These are phyloP conservation scores for Blastobotrys malaysiensis DNA, from an alignment of 1,139 yeast genomes.

Conservation along the genomic window DNA sequence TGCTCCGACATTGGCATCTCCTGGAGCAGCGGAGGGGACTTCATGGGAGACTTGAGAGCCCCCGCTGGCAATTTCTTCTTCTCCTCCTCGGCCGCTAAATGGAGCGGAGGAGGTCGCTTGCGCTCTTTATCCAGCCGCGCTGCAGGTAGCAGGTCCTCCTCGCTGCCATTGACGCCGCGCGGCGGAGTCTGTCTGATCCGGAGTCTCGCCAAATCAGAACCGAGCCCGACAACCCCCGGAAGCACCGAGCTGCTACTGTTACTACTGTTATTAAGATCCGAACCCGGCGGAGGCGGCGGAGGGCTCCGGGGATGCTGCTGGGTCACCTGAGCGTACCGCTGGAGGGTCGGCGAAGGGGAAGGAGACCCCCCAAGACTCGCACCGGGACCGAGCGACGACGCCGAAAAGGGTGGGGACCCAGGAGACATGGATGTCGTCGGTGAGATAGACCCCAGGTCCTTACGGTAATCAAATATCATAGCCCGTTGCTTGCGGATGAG, in stretches of 20 bases:
- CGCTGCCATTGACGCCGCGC: background rate
- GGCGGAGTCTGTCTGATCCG: background rate
- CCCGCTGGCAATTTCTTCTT: too few relatives aligned
- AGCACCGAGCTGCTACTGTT: background rate
- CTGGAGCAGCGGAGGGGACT: background rate
- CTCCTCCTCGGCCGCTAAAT: background rate
- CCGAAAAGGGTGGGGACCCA: background rate
- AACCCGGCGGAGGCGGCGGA: background rate
- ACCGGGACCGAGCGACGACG: background rate
- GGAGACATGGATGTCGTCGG: background rate
- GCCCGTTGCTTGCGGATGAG: constrained; percentile 29
- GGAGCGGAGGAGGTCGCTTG: background rate
- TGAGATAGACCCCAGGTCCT: constrained; percentile 21
- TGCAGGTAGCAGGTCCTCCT: background rate
- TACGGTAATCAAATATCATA: constrained; percentile 29
- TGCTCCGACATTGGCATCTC: background rate
- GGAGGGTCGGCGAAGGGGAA: background rate
- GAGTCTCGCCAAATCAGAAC: background rate
- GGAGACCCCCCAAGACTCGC: background rate
- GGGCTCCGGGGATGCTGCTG: background rate
- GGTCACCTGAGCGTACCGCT: background rate
- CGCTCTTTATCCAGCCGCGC: background rate
- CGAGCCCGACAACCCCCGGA: background rate
- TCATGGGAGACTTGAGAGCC: background rate
- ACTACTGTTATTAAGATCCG: background rate